Evolutionary conservation across 768 basidiomycete species (phyloP), one percentile per base, ranked within the genome.

Genomic region (Suillus discolor): DNA sequence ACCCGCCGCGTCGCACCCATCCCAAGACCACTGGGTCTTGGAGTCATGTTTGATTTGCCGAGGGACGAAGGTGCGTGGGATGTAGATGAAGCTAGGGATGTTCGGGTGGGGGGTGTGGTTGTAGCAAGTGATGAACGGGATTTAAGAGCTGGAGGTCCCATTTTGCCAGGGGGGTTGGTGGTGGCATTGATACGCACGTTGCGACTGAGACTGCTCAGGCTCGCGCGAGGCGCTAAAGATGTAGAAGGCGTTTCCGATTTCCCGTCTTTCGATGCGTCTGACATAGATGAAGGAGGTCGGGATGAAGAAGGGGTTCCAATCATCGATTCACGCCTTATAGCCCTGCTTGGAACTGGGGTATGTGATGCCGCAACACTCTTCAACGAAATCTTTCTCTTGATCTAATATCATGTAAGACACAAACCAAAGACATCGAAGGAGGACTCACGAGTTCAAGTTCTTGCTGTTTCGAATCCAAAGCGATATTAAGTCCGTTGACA

Each of bases 401-500:
- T 67, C 76, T 77, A 41, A 18, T 9, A 47, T 41, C 12, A 54
- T 15, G n/a, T 53, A 3, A 13, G 18, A 31, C 4, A 9, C 20
- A 44, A 62, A 34, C 7, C 42, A 39, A 28, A 63, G 51, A 39
- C 68, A 61, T 38, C 45, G 16, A 51, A 47, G 71, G 63, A 23
- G 36, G 51, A 82, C 87, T 62, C 66, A 97, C 96, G 76, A 96
- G 73, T 74, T 97, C 94, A 45, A 97, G 79, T 75, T 97, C 96
- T 75, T 96, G 94, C 72, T 97, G 96, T 78, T 97, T 97, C 31
- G 94, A 89, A 76, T 96, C 94, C 62, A 97, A 78, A 0, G 95
- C 96, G 42, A 96, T 94, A 71, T 97, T 96, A 70, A 97, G 78
- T n/a, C 92, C 91, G 57, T 85, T 77, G 25, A 91, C 75, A 75